Evolutionary conservation across 768 basidiomycete genomes (phyloP), one percentile per base, ranked within the genome.

Genomic region (Mycena olivaceomarginata): DNA sequence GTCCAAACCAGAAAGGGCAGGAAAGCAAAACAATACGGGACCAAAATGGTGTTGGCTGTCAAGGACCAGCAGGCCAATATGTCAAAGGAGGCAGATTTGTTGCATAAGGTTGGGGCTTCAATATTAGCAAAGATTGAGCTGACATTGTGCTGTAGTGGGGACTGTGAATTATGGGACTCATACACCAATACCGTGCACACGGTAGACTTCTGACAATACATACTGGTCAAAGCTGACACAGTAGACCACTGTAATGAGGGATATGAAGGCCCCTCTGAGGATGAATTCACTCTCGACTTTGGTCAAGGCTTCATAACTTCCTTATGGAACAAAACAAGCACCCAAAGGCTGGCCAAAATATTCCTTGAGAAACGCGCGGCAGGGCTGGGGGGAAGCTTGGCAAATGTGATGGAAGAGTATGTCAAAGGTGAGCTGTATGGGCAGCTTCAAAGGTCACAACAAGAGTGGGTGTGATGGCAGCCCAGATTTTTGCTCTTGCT

Each of bases 381-480:
- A 16, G 15, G 2, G 4, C 56, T 53, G 37, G 45, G 51, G 3
- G 67, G 64, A 48, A 59, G 71, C 8, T 60, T 79, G 16, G 75
- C 74, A 1, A 60, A 76, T 3, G 71, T 79, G 6, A 37, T 48
- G 2, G 43, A 48, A 4, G 60, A 48, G 1, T 78, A 78, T 59
- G n/a, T 75, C 4, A 18, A 20, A 20, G 66, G 40, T 9, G 25
- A 45, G 20, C 45, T 79, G 18, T 40, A 25, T 39, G 48, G 31
- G 18, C 66, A 65, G 1, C 71, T 79, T n/a, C 70, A 76, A 18
- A 25, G 63, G 10, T 64, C 75, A 4, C 45, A 75, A 12, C 71
- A 79, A 16, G 63, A 41, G n/a, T 76, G 71, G 78, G 62, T 43
- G 20, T 6, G 18, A 39, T 69, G 51, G 51, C 51, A 20, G 7